A percentile compares a stretch with the other conserved stretches of the same genome.
These are phyloP conservation scores for Candida smagusa DNA, from an alignment of 1,139 yeast species.

Conservation along the genomic window DNA sequence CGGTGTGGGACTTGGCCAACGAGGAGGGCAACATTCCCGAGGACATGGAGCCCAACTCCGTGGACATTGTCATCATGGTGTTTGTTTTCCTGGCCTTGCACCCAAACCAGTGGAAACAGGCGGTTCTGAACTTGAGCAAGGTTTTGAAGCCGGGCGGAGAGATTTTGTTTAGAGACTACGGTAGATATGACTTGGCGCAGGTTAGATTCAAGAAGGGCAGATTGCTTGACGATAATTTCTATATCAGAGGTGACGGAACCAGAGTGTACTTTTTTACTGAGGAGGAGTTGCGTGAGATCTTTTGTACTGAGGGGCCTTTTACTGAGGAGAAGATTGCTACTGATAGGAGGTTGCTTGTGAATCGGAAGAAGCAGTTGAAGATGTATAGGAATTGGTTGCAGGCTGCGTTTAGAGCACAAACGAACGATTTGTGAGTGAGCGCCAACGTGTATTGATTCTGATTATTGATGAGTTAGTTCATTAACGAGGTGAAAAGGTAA, in stretches of 20 bases:
- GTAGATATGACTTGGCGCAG: slow-evolving; percentile 94
- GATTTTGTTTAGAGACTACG: slow-evolving; percentile 88
- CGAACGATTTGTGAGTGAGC: too few relatives aligned
- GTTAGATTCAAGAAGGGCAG: slow-evolving; percentile 89
- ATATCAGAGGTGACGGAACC: slow-evolving; percentile 97
- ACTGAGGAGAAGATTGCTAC: slow-evolving; percentile 75
- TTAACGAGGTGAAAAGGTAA: too few relatives aligned
- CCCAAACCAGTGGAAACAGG: slow-evolving; percentile 88
- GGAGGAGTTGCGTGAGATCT: slow-evolving; percentile 77
- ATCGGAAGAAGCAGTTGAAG: slow-evolving; percentile 85
- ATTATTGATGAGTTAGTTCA: too few relatives aligned
- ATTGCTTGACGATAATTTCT: slow-evolving; percentile 84
- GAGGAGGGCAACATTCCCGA: slow-evolving; percentile 74
- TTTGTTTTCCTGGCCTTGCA: slow-evolving; percentile 91
- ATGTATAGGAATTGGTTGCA: slow-evolving; percentile 98
- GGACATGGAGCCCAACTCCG: slow-evolving; percentile 74
- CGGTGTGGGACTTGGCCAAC: slow-evolving; percentile 95
- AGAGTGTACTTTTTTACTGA: slow-evolving; percentile 96
- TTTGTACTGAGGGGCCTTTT: slow-evolving; percentile 59
- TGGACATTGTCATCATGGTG: slow-evolving; percentile 88
- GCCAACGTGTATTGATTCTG: too few relatives aligned
- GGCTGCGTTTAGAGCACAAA: slow-evolving; percentile 64
- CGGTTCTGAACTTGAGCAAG: slow-evolving; percentile 64
- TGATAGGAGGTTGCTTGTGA: slow-evolving; percentile 86
- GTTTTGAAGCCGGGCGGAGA: slow-evolving; percentile 91